Evolutionary conservation across 345 rosid genomes (phyloP), one percentile per base, ranked within the genome.

Genomic region (Draba incana): DNA sequence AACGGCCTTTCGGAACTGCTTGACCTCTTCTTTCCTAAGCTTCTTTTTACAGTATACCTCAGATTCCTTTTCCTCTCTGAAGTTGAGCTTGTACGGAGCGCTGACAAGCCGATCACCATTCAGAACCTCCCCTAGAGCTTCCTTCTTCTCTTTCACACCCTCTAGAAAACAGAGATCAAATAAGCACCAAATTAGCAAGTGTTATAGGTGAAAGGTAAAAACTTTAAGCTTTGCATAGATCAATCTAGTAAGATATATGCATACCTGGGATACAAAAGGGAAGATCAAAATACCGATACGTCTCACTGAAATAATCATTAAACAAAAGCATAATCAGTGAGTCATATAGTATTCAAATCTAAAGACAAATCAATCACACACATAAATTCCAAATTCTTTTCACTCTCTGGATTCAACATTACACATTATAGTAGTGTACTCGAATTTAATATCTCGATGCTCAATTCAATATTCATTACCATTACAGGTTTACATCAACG

Each of bases 51-150:
- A 91, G 48, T 80, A 92, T 50, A 81, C 75, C 27, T 80, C 76
- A 28, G 93, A 83, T 33, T 85, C 91, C 44, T 81, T 87, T 44
- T 91, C 97, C 0, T 84, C 86, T 74, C 57, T 72, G 64, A 88
- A 91, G 73, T 87, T 82, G 41, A 91, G 92, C 50, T 85, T 83
- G 65, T 88, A 91, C 2, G 97, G 97, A 31, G 97, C 97, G 33
- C 83, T 91, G 8, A 91, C 96, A 16, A 91, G 82, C 14, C 96
- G 80, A 76, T 91, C 97, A 5, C 97, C 96, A 75, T 91, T 91
- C 74, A 91, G 51, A 33, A 88, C 88, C 77, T 91, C 97, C 3
- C 97, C 97, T 61, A 91, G 88, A 56, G 97, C 97, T 85, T 91
- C 93, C 77, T 78, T 84, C 79, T 91, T 91, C 77, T 91, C 97